A percentile compares a stretch with the other conserved stretches of the same genome.
Conservation (phyloP, 805 yeast genomes). For the Candida dajiaensis region DNA sequence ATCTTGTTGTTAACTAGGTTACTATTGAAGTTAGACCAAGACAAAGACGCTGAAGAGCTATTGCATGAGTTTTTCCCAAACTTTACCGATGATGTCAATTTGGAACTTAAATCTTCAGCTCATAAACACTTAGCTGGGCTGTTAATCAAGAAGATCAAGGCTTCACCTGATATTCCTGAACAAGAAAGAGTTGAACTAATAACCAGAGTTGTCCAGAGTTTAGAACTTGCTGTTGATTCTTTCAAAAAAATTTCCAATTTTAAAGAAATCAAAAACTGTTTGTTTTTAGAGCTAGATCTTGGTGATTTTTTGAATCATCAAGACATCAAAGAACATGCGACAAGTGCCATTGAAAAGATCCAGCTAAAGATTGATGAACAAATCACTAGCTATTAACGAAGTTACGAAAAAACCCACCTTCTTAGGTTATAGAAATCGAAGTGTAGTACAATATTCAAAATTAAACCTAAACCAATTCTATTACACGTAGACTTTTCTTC, state of each 20-base stretch:
- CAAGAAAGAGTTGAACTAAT: conserved; percentile 1
- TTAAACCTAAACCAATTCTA: conserved; percentile 1
- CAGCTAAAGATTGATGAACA: neutral
- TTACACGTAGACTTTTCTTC: conserved; percentile 3
- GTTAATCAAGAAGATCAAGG: conserved; percentile 10
- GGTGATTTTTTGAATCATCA: conserved; percentile 27
- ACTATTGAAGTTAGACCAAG: conserved; percentile 35
- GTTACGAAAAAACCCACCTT: neutral
- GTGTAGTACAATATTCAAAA: neutral
- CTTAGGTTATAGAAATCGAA: neutral
- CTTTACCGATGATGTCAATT: conserved; percentile 34
- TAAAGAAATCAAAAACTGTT: conserved; percentile 33
- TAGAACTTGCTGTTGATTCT: conserved; percentile 40
- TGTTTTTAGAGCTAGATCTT: conserved; percentile 33
- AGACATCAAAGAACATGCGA: conserved; percentile 25
- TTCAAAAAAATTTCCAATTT: conserved; percentile 35
- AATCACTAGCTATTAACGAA: conserved; percentile 1
- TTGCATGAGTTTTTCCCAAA: conserved; percentile 38
- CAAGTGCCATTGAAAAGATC: neutral
- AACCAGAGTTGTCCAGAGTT: conserved; percentile 29
- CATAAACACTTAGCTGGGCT: conserved; percentile 29
- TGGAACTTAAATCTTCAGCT: conserved; percentile 34
- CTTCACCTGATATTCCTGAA: neutral
- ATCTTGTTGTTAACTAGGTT: conserved; percentile 39
- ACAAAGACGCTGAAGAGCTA: conserved; percentile 38